Percentiles rank a stretch among this genome's conserved stretches.
Conservation (phyloP, 179 eudicot species). For the Dionaea muscipula region DNA sequence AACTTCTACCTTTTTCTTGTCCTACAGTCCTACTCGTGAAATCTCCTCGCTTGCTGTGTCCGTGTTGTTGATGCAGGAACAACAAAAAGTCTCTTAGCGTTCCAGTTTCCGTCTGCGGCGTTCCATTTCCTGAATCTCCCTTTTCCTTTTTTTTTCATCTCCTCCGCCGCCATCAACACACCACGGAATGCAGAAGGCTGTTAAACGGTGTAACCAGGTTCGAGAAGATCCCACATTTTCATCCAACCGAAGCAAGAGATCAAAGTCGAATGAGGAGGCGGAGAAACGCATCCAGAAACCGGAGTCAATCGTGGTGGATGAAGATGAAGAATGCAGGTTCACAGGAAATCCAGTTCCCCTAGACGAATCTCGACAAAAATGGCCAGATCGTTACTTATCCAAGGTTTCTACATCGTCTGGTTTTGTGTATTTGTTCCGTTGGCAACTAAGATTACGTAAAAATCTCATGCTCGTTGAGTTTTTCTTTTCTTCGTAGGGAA, state of each 20-base stretch:
- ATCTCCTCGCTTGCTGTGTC: too few relatives aligned
- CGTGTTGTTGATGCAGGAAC: too few relatives aligned
- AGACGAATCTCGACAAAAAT: constrained; percentile 13
- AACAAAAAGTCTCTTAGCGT: too few relatives aligned
- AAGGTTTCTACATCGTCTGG: constrained; percentile 3
- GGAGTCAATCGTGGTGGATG: background rate
- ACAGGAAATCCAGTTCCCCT: constrained; percentile 19
- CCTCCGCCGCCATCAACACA: background rate
- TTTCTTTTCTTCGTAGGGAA: background rate
- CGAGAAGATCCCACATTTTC: background rate
- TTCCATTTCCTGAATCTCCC: background rate
- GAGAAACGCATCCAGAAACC: background rate
- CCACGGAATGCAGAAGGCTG: background rate
- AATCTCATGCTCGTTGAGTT: too few relatives aligned
- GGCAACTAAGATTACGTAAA: too few relatives aligned
- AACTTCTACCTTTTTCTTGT: too few relatives aligned
- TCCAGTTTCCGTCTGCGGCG: background rate
- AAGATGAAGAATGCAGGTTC: constrained; percentile 11
- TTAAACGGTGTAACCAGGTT: background rate
- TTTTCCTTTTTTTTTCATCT: background rate
- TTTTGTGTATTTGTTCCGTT: too few relatives aligned
- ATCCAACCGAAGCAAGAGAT: background rate
- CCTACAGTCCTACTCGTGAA: too few relatives aligned
- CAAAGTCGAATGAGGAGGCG: background rate
- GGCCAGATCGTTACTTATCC: constrained; percentile 18